Base-by-base conservation (phyloP, 1,284 basidiomycete genomes). In the Psilocybe mexicana region DNA sequence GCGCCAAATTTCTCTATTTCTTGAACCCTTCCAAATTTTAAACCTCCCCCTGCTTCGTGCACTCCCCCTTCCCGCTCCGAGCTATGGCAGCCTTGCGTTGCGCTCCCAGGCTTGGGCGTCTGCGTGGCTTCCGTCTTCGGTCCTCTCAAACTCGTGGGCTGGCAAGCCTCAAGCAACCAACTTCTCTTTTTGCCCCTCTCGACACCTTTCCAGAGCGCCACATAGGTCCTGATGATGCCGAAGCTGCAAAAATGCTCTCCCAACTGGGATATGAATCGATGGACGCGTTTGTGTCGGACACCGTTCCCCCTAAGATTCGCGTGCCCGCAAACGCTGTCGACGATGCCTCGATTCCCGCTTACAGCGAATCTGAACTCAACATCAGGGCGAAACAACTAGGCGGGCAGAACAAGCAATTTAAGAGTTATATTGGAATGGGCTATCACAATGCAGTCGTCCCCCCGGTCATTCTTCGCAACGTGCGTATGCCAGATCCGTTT, bases 361-460 rank as follows among this genome's bases (percentile, higher is more conserved):
- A 93, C 58, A 93, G 92, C 72, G 97, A 99, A 76, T 86, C 90
- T 12, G 90, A 99, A 77, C 80, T 99, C 43, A 80, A 88, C 54
- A 75, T 79, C 44, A 81, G 93, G 52, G 94, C 92, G 2, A 88
- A 87, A 68, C 83, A 86, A 66, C 78, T 98, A 25, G 94, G 88
- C 18, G 75, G 71, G 33, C 80, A 86, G 73, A 98, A 99, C 77
- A 86, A 88, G 74, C 77, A 84, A 6, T 90, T 90, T 75, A 94
- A 92, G 80, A 95, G 88, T 69, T 96, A 94, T 72, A 99, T 98
- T 70, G 96, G 96, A 44, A 94, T 98, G 94, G 96, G 96, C 11
- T 98, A 99, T 76, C 92, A 96, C 71, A 91, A 90, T 69, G 94
- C 95, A 18, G 93, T 96, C 35, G 92, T 96, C 3, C 95, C 95